These are phyloP conservation scores for Royoungia palumana DNA, from an alignment of 768 basidiomycete species.

Conservation along the genomic window DNA sequence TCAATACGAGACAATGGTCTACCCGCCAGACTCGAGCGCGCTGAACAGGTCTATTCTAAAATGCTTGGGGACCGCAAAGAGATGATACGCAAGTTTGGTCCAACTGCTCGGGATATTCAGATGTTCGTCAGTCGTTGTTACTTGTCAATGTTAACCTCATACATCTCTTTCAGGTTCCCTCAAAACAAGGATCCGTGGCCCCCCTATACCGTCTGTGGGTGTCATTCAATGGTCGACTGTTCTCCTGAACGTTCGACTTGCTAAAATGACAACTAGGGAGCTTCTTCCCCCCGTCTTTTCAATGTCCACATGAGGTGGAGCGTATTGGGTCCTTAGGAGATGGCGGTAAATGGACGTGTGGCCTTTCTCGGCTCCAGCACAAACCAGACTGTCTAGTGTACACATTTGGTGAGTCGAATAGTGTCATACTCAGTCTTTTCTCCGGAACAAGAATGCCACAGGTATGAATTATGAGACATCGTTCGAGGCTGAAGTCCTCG, in stretches of 20 bases:
- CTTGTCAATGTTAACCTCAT: slow-evolving; percentile 3
- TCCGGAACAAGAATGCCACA: slow-evolving; percentile 7
- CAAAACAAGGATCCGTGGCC: slow-evolving; percentile 52
- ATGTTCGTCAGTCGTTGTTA: slow-evolving; percentile 28
- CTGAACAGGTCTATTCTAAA: slow-evolving; percentile 47
- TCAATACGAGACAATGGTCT: slow-evolving; percentile 35
- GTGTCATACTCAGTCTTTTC: neutral
- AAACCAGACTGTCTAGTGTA: slow-evolving; percentile 60
- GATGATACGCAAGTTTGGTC: slow-evolving; percentile 55
- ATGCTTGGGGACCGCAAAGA: slow-evolving; percentile 39
- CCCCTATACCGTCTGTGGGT: slow-evolving; percentile 56
- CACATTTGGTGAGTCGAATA: slow-evolving; percentile 46
- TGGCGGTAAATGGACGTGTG: slow-evolving; percentile 72
- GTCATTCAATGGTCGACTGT: neutral
- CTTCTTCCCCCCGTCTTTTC: slow-evolving; percentile 43
- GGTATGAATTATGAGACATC: slow-evolving; percentile 60
- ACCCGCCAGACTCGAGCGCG: slow-evolving; percentile 37
- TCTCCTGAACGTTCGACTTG: slow-evolving; percentile 1
- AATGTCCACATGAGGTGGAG: slow-evolving; percentile 43
- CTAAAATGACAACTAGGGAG: slow-evolving; percentile 33
- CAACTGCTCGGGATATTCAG: slow-evolving; percentile 43
- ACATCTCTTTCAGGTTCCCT: slow-evolving; percentile 43
- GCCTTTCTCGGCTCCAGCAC: slow-evolving; percentile 49
- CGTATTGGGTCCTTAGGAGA: slow-evolving; percentile 53
- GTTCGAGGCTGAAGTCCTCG: slow-evolving; percentile 58